Base-by-base conservation (phyloP, 257 asterid genomes). In the Cordia subcordata region DNA sequence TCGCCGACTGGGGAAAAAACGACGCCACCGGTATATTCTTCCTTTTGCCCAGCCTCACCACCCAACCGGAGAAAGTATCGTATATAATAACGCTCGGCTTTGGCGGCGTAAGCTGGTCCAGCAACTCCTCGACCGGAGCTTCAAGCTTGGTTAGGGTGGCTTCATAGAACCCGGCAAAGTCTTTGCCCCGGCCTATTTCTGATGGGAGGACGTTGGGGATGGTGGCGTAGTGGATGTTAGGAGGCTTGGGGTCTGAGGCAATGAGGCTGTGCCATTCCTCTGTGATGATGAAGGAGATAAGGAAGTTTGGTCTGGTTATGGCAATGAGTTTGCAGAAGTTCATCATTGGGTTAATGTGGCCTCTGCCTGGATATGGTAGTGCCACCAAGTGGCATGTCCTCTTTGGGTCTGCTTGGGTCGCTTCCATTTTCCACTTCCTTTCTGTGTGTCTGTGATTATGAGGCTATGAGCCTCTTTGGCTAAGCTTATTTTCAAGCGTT, bases 301-400 rank as follows among this genome's bases (percentile, higher is more conserved):
- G 37, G 35, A 54, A 51, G 57, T 61, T 32, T 1, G 84, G 69
- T 38, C 52, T 55, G 46, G 14, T 35, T 1, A 19, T 12, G 69
- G 66, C 63, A 4, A 77, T 55, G 47, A 67, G 71, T 49, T 72
- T 75, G 55, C 79, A 70, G 50, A 62, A 57, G 61, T 56, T 58
- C 32, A 64, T 51, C 69, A 75, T 72, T 6, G 86, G 90, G 78
- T 90, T 86, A 66, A 90, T 72, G 81, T 90, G 97, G 32, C 96
- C 93, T 21, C 97, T 60, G 37, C 96, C 97, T 45, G 97, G 97
- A 53, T 81, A 84, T 0, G 97, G 96, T 9, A 85, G 76, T 27
- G 90, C 96, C 32, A 90, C 81, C 65, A 81, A 80, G 70, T 80
- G 94, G 65, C n/a, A n/a, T n/a, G n/a, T n/a, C n/a, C n/a, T n/a